Base-by-base conservation (phyloP, 1,139 yeast genomes). In the Torulaspora globosa region DNA sequence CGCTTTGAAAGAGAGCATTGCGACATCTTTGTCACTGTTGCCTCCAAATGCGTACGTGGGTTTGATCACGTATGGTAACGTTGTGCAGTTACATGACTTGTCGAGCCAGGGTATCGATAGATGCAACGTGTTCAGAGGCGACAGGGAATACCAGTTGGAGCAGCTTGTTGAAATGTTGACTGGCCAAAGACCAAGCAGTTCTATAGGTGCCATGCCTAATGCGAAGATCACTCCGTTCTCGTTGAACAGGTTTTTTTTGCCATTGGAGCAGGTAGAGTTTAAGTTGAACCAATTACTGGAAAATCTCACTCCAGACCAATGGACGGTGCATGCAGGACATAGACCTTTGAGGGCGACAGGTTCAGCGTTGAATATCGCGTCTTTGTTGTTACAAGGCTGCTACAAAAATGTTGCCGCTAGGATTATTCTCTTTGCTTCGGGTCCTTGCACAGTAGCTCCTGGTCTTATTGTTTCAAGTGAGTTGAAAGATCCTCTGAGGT, bases 1-100 rank as follows among this genome's bases (percentile, higher is more conserved):
- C 65, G 92, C 97, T 9, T 76, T 92, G 67, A 88, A 88, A 66
- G 96, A 89, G 58, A 79, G 95, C 27, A 75, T 92, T 60, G 80
- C 89, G 47, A 82, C 88, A 49, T 81, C 95, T 11, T 75, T 94
- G 57, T 78, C 88, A 46, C 72, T 87, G 58, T 78, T 92, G 62
- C 99, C 99, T 26, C 95, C 96, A 37, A 89, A 92, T 62, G 94
- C 97, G 1, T 75, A 90, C 51, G 83, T 92, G 50, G 97, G 97
- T 40, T 77, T 92, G 59, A 80, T 92, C 62, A 90, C 97, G 33
- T 92, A 78, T 66, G 98, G 97, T 47, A 90, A 96, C 34, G 90
- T 88, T 78, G 89, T 90, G 49, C 95, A 89, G 65, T 87, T 94
- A 46, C 95, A 92, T 67, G 98, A 94, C 69, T 73, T 92, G 56